Percentiles rank a stretch among this genome's conserved stretches.
phyloP scores from a whole-genome alignment of 768 basidiomycete genomes.

The Stropharia rugosoannulata region DNA sequence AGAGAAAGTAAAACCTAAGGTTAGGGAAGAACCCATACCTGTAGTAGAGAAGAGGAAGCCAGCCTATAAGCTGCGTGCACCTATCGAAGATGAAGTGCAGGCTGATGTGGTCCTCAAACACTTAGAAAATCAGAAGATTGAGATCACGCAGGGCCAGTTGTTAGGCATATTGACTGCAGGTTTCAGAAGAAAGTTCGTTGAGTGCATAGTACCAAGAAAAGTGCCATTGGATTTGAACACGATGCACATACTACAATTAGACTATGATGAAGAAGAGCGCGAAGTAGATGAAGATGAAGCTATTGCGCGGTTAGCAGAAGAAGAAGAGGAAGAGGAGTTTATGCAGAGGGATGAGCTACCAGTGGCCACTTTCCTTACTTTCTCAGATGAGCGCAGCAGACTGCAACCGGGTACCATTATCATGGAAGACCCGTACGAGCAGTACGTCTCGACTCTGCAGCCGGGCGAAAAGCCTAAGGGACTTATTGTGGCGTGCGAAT shows the following conservation, averaged over 20 bases:
- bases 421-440: neutral
- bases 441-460: neutral
- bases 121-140: neutral
- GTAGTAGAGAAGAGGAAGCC: neutral
- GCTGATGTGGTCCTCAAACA: neutral
- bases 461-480: neutral
- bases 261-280: neutral
- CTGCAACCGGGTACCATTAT: neutral
- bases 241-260: neutral
- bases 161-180: neutral
- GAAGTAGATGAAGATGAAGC: neutral
- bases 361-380: neutral
- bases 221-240: neutral
- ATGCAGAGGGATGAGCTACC: neutral
- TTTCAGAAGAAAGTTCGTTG: neutral
- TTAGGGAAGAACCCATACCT: neutral
- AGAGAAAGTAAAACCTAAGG: neutral
- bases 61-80: neutral
- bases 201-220: neutral
- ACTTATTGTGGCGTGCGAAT: conserved; percentile 1
- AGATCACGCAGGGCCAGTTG: neutral
- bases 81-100: neutral
- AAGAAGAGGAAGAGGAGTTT: neutral
- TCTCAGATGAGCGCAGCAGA: neutral
- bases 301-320: neutral